phyloP scores from a whole-genome alignment of 2,329 filamentous ascomycete genomes.

The Raffaelea albimanens region DNA sequence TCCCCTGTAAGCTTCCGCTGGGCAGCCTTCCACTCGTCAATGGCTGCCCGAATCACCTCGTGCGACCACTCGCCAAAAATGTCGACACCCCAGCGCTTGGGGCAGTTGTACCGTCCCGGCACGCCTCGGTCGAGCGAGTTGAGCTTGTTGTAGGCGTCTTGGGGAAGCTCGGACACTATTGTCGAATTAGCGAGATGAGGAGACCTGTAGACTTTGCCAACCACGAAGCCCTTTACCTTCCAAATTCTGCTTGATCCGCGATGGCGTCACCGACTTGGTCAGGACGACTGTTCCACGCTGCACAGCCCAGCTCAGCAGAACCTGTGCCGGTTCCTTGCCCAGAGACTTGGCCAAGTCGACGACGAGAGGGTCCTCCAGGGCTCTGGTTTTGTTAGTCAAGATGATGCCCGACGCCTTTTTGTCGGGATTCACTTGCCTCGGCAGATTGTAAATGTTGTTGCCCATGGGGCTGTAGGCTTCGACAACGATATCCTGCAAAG shows the following conservation, averaged over 20 bases:
- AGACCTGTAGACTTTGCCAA: neutral
- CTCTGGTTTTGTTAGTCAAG: neutral
- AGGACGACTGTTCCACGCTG: conserved; percentile 74
- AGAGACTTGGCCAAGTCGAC: conserved; percentile 4
- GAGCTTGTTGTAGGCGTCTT: conserved; percentile 46
- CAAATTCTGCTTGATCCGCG: conserved; percentile 42
- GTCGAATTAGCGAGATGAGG: conserved; percentile 6
- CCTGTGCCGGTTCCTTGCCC: conserved; percentile 52
- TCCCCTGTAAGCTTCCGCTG: conserved; percentile 1
- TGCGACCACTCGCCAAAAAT: conserved; percentile 16
- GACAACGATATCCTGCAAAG: conserved; percentile 40
- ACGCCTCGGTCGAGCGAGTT: conserved; percentile 36
- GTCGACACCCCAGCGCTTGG: conserved; percentile 40
- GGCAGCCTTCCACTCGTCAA: conserved; percentile 5
- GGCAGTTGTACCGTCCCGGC: conserved; percentile 42
- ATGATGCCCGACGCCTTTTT: too few species aligned
- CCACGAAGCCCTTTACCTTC: conserved; percentile 34
- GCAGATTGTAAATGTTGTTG: conserved; percentile 10
- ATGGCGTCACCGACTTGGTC: conserved; percentile 52
- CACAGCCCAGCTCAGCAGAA: conserved; percentile 78
- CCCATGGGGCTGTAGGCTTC: conserved; percentile 59
- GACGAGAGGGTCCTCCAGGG: conserved; percentile 4
- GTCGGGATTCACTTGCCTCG: neutral
- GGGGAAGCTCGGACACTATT: conserved; percentile 37
- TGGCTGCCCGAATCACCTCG: conserved; percentile 2